phyloP scores from a whole-genome alignment of 768 basidiomycete species.

The Russula ochroleuca region DNA sequence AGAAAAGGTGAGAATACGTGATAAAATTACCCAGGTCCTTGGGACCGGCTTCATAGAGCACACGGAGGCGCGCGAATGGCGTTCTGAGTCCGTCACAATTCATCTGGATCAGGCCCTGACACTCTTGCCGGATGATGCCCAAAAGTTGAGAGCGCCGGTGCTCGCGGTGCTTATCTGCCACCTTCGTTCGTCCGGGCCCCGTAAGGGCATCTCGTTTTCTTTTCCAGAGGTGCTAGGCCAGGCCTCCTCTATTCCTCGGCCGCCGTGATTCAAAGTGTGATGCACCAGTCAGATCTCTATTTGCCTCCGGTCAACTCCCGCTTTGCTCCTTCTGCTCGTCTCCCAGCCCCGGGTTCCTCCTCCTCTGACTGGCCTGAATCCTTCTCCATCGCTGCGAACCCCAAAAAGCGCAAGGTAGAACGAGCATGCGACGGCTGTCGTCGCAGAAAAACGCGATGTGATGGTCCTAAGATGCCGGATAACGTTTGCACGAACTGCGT shows the following conservation, averaged over 20 bases:
- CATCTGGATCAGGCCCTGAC: conserved; percentile 9
- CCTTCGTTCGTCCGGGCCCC: conserved; percentile 19
- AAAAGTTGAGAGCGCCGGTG: conserved; percentile 6
- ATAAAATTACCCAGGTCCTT: background rate
- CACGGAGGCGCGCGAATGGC: background rate
- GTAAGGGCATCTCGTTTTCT: conserved; percentile 9
- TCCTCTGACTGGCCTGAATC: conserved; percentile 15
- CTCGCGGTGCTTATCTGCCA: conserved; percentile 13
- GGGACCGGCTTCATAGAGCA: background rate
- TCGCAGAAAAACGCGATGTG: conserved; percentile 35
- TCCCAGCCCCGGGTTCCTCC: background rate
- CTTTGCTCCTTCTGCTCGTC: conserved; percentile 1
- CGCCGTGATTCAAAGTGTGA: conserved; percentile 14
- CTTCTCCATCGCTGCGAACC: conserved; percentile 13
- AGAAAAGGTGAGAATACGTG: background rate
- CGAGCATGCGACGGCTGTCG: conserved; percentile 38
- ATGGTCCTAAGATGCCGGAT: conserved; percentile 35
- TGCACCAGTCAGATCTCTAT: conserved; percentile 17
- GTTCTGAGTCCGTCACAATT: conserved; percentile 11
- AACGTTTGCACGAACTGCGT: conserved; percentile 40
- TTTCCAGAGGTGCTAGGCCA: background rate
- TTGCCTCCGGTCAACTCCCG: conserved; percentile 15
- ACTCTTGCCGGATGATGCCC: conserved; percentile 4
- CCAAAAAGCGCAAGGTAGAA: conserved; percentile 37
- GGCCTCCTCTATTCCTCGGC: conserved; percentile 13